phyloP scores from a whole-genome alignment of 441 rosid species.

The Gossypium schwendimanii region DNA sequence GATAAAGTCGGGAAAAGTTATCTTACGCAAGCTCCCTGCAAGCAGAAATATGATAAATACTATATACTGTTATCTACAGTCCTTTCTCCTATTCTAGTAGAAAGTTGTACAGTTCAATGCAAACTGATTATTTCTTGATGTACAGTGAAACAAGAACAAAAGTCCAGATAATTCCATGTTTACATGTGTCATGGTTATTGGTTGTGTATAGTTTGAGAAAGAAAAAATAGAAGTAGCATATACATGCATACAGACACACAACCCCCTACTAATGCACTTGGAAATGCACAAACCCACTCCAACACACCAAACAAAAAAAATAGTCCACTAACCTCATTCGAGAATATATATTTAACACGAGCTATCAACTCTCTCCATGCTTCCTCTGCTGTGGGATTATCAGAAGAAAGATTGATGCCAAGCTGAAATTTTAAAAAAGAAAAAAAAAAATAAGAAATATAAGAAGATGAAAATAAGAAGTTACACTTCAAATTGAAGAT shows the following conservation, averaged over 20 bases:
- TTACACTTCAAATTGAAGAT: background rate
- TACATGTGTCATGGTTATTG: background rate
- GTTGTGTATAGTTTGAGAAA: background rate
- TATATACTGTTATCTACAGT: background rate
- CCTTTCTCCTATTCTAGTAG: background rate
- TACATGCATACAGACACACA: background rate
- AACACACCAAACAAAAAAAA: background rate
- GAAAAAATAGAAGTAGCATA: background rate
- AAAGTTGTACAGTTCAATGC: background rate
- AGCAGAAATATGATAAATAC: background rate
- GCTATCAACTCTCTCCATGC: conserved; percentile 54
- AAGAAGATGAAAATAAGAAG: background rate
- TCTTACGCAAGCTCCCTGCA: background rate
- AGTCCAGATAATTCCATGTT: background rate
- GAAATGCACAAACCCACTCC: background rate
- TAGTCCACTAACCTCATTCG: conserved; percentile 62
- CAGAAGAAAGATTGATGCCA: conserved; percentile 39
- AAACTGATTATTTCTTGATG: background rate
- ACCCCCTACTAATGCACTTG: background rate
- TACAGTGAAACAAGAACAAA: background rate
- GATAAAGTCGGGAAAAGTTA: background rate
- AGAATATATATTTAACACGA: conserved; percentile 51
- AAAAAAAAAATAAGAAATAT: conserved; percentile 7
- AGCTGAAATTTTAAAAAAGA: conserved; percentile 45
- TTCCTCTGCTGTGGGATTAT: conserved; percentile 50